Percentiles rank a stretch among this genome's conserved stretches.
Conservation (phyloP, 768 basidiomycete species). For the Lepiota venenata region DNA sequence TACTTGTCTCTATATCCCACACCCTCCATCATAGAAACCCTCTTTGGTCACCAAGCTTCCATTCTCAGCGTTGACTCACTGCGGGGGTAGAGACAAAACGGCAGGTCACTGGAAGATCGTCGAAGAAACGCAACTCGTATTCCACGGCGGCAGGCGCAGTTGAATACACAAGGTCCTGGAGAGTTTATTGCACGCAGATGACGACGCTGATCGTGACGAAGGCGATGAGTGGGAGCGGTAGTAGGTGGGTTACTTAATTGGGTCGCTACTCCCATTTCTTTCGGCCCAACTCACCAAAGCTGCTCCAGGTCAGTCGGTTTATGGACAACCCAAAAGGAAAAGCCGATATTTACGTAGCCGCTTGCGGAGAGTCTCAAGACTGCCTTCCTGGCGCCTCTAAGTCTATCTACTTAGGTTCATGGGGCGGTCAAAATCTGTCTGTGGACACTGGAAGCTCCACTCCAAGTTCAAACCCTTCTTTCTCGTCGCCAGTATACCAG, state of each 20-base stretch:
- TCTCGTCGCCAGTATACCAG: conserved; percentile 58
- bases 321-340: conserved; percentile 93
- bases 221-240: conserved; percentile 85
- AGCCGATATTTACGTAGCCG: conserved; percentile 83
- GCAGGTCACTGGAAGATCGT: conserved; percentile 94
- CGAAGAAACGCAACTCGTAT: conserved; percentile 94
- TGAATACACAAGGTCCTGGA: conserved; percentile 77
- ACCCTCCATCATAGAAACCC: conserved; percentile 81
- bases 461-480: conserved; percentile 74
- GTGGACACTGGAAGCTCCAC: conserved; percentile 93
- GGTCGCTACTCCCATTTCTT: not conserved
- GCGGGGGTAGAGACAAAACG: conserved; percentile 83
- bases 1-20: conserved; percentile 52
- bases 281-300: not conserved
- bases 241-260: conserved; percentile 63
- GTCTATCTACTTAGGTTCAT: conserved; percentile 56
- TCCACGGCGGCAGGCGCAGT: conserved; percentile 91
- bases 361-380: conserved; percentile 89
- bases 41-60: conserved; percentile 95
- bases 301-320: conserved; percentile 78
- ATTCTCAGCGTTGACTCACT: conserved; percentile 78
- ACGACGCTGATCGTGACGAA: conserved; percentile 39
- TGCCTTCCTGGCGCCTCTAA: conserved; percentile 17
- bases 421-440: conserved; percentile 89
- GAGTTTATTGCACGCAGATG: conserved; percentile 63